Base-by-base conservation (phyloP, 345 rosid genomes). In the Euphorbia lathyris region DNA sequence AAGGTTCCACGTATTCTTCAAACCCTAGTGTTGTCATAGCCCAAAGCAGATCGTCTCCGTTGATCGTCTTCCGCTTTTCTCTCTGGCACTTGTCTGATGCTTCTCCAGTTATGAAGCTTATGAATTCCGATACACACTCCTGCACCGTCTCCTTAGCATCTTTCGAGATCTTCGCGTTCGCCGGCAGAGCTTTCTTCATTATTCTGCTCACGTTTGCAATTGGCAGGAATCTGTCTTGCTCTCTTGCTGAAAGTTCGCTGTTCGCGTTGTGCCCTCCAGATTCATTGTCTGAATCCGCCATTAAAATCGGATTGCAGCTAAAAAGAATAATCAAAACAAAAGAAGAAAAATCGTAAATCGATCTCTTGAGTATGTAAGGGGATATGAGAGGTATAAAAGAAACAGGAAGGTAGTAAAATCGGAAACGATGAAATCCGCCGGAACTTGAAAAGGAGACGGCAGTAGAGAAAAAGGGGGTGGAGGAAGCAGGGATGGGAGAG, bases 91-190 rank as follows among this genome's bases (percentile, higher is more conserved):
- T 88, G 70, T 88, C 94, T 0, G 94, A 88, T 0, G 94, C 94
- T 73, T 86, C 94, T 27, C 94, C 94, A 3, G 91, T 88, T 57
- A 88, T 83, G 78, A 88, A 88, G 68, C 91, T 88, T 2, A 88
- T 88, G 80, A 88, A 88, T 86, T 88, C 91, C 25, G 91, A 88
- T 61, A 88, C 94, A 40, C 94, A 88, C 86, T 88, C 94, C 73
- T 88, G 91, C 36, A 86, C 88, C 23, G 89, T 86, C 81, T 88
- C 94, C 56, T 88, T 88, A 0, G 94, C 94, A 71, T 88, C 94
- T 66, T 88, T 88, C 2, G 91, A 88, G 69, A 88, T 88, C 74
- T 88, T 88, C 7, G 91, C 94, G 80, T 88, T 88, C 0, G 91
- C 91, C 5, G 91, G 94, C 23, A 88, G 67, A 1, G 87, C 94